A percentile compares a stretch with the other conserved stretches of the same genome.
Conservation (phyloP, 2,329 filamentous ascomycete species). For the Arthrinium phaeospermum region DNA sequence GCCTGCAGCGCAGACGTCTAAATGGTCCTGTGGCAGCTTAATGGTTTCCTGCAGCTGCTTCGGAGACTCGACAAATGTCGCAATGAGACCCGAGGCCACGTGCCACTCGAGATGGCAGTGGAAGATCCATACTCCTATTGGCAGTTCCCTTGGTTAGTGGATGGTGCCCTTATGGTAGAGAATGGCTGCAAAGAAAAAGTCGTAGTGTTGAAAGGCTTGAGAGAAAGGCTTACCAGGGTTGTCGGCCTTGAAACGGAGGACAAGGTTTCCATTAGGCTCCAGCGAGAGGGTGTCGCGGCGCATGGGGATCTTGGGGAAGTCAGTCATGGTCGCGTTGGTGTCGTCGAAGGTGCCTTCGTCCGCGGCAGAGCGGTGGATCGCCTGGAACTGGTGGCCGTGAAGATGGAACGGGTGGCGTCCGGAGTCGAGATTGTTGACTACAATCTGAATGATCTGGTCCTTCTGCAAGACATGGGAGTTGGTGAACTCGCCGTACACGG, state of each 20-base stretch:
- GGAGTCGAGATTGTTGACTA: conserved; percentile 78
- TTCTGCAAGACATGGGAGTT: conserved; percentile 72
- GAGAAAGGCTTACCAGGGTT: conserved; percentile 58
- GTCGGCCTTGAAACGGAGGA: conserved; percentile 70
- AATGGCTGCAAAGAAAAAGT: no score
- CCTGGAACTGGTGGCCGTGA: conserved; percentile 78
- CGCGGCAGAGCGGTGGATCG: conserved; percentile 64
- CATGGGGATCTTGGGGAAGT: conserved; percentile 63
- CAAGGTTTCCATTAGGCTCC: conserved; percentile 68
- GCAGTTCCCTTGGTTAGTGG: not conserved
- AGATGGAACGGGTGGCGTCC: conserved; percentile 79
- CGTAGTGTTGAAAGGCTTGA: no score
- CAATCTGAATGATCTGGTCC: conserved; percentile 71
- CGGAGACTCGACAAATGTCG: conserved; percentile 69
- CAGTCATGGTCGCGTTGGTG: conserved; percentile 48
- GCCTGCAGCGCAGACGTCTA: conserved; percentile 61
- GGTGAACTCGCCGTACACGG: conserved; percentile 70
- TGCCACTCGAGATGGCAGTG: conserved; percentile 87
- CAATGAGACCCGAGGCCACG: conserved; percentile 68
- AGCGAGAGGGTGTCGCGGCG: conserved; percentile 72
- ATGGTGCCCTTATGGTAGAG: not conserved
- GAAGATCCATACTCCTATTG: conserved; percentile 68
- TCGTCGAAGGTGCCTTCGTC: conserved; percentile 62
- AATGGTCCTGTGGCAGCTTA: conserved; percentile 64
- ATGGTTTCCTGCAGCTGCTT: conserved; percentile 64